phyloP scores from a whole-genome alignment of 2,329 filamentous ascomycete genomes.

The Cercospora sp. region DNA sequence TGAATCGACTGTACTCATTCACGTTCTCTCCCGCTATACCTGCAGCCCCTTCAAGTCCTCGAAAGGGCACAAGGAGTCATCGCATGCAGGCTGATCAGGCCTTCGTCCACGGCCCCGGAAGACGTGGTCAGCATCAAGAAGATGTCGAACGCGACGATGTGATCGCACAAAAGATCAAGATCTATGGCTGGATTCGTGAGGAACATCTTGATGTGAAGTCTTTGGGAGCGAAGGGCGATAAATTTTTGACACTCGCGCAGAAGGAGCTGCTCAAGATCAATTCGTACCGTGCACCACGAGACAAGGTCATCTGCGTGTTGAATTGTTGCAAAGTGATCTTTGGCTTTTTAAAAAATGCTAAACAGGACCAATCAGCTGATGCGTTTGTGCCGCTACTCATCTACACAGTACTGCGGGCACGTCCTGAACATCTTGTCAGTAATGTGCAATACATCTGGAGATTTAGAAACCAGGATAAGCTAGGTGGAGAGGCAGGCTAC shows the following conservation, averaged over 20 bases:
- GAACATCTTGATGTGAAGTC: constrained; percentile 90
- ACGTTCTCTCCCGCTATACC: constrained; percentile 95
- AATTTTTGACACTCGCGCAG: constrained; percentile 85
- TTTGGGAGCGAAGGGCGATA: constrained; percentile 79
- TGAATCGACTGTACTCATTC: constrained; percentile 94
- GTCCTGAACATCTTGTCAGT: constrained; percentile 91
- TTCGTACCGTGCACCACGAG: constrained; percentile 90
- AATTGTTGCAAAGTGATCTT: constrained; percentile 99
- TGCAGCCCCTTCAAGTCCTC: constrained; percentile 69
- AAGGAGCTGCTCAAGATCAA: constrained; percentile 96
- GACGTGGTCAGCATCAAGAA: constrained; percentile 93
- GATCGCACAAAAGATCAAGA: constrained; percentile 93
- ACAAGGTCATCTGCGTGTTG: constrained; percentile 97
- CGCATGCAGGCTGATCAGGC: constrained; percentile 40
- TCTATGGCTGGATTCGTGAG: constrained; percentile 92
- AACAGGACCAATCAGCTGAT: constrained; percentile 92
- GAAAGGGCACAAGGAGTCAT: constrained; percentile 66
- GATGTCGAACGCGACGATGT: constrained; percentile 96
- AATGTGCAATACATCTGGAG: constrained; percentile 98
- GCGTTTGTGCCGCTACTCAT: constrained; percentile 94
- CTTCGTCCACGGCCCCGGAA: constrained; percentile 67
- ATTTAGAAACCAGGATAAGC: constrained; percentile 95
- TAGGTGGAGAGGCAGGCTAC: constrained; percentile 96
- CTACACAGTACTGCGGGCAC: constrained; percentile 90
- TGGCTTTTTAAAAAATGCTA: constrained; percentile 85